Percentiles rank a stretch among this genome's conserved stretches.
Evolutionary conservation across 768 basidiomycete genomes (phyloP).

Genomic region (button mushroom (Agaricus bisporus)): DNA sequence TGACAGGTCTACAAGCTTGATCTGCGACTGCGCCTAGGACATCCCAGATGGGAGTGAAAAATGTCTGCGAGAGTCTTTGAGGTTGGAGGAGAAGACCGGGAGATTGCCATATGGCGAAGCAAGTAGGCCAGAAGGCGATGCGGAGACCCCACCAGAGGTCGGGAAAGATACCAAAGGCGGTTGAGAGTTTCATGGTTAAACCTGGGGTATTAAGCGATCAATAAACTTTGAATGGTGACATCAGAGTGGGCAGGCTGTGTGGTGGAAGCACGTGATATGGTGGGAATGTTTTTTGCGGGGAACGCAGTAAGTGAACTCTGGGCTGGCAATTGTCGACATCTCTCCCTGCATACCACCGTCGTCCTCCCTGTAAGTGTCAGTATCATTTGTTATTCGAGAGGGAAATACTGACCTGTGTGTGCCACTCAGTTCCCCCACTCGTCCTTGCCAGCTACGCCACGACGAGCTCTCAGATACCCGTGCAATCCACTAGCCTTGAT

Average conservation of each 20-base stretch:
- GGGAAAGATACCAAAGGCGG: conserved; percentile 32
- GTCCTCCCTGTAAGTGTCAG: too few relatives aligned
- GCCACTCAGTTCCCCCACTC: too few relatives aligned
- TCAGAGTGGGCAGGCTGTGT: not conserved
- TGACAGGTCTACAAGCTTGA: conserved; percentile 30
- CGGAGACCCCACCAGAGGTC: conserved; percentile 37
- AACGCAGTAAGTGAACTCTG: too few relatives aligned
- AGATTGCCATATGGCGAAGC: conserved; percentile 27
- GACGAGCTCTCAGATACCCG: too few relatives aligned
- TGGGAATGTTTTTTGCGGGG: not conserved
- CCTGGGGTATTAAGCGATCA: not conserved
- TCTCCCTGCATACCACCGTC: too few relatives aligned
- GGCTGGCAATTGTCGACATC: too few relatives aligned
- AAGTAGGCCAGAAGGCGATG: conserved; percentile 37
- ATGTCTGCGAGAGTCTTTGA: conserved; percentile 38
- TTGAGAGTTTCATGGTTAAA: conserved; percentile 39
- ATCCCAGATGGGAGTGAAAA: conserved; percentile 56
- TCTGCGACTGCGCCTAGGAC: conserved; percentile 44
- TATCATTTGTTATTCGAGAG: too few relatives aligned
- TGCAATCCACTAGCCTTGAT: too few relatives aligned
- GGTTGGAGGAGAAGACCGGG: conserved; percentile 46
- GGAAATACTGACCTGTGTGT: too few relatives aligned
- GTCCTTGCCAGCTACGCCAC: too few relatives aligned
- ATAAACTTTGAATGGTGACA: too few relatives aligned
- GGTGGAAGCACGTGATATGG: not conserved